phyloP scores from a whole-genome alignment of 2,329 filamentous ascomycete genomes.

The Fusarium azukiicola region DNA sequence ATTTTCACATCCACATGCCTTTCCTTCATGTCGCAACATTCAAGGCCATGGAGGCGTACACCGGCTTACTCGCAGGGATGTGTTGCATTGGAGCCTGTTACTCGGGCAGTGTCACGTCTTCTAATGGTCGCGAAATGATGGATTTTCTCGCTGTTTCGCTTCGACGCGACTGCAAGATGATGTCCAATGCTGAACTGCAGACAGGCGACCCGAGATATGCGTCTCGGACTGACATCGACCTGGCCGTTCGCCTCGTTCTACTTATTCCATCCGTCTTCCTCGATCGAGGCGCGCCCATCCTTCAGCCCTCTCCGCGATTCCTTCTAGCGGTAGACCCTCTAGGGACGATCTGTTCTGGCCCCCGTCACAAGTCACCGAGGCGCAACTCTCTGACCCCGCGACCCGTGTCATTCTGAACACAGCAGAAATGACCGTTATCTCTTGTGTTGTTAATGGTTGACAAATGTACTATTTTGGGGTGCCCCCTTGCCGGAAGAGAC shows the following conservation, averaged over 20 bases:
- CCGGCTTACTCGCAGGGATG: conserved; percentile 84
- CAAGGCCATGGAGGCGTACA: conserved; percentile 82
- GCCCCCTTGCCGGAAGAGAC: background rate
- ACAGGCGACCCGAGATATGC: conserved; percentile 52
- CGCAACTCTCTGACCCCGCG: background rate
- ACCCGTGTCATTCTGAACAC: background rate
- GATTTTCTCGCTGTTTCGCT: conserved; percentile 80
- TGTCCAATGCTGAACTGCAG: conserved; percentile 56
- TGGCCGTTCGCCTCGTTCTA: no score
- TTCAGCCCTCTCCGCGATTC: background rate
- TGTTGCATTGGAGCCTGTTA: conserved; percentile 89
- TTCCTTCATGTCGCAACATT: conserved; percentile 87
- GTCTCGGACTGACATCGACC: conserved; percentile 73
- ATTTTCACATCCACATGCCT: conserved; percentile 88
- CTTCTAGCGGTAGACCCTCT: background rate
- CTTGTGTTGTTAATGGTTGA: background rate
- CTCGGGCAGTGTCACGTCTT: conserved; percentile 79
- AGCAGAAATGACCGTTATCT: background rate
- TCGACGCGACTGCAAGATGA: conserved; percentile 74
- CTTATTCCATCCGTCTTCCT: no score
- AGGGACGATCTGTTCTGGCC: background rate
- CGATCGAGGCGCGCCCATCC: no score
- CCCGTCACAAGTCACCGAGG: background rate
- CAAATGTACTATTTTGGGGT: background rate
- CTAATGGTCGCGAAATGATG: conserved; percentile 85